These are phyloP conservation scores for Heliosperma pusillum DNA, from an alignment of 148 eudicot genomes.

Conservation along the genomic window DNA sequence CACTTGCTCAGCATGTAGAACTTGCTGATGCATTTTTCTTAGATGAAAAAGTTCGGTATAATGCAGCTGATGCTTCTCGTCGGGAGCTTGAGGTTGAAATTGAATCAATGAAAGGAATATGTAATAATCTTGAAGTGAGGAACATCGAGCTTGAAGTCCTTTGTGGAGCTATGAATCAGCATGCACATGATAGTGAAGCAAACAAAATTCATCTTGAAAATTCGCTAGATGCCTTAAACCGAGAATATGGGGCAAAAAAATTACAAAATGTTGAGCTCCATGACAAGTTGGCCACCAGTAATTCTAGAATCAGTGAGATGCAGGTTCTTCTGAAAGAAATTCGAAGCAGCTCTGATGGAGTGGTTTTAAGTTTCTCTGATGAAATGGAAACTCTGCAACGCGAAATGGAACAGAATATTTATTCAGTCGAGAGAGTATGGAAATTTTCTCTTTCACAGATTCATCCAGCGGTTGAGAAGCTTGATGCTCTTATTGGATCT, in stretches of 20 bases:
- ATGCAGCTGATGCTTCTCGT: conserved; percentile 33
- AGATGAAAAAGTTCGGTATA: conserved; percentile 37
- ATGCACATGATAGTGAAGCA: conserved; percentile 43
- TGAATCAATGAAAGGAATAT: conserved; percentile 45
- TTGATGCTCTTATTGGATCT: conserved; percentile 42
- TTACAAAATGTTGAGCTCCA: conserved; percentile 43
- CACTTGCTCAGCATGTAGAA: conserved; percentile 41
- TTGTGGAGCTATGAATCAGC: conserved; percentile 56
- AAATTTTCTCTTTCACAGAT: conserved; percentile 36
- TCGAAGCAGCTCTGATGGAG: conserved; percentile 36
- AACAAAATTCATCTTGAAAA: conserved; percentile 46
- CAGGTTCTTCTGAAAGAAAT: conserved; percentile 53
- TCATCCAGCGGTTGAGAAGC: conserved; percentile 48
- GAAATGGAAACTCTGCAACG: conserved; percentile 49
- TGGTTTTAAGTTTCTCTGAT: conserved; percentile 36
- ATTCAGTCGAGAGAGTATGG: conserved; percentile 45
- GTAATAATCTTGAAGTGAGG: conserved; percentile 45
- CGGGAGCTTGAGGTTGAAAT: conserved; percentile 46
- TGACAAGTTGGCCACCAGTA: conserved; percentile 40
- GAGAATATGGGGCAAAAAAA: conserved; percentile 31
- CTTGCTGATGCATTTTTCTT: conserved; percentile 40
- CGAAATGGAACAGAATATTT: conserved; percentile 44
- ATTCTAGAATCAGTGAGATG: conserved; percentile 40
- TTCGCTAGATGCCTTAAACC: conserved; percentile 38
- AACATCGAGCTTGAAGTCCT: conserved; percentile 66